Base-by-base conservation (phyloP, 805 yeast species). In the Tetrapisispora namnaoensis region DNA sequence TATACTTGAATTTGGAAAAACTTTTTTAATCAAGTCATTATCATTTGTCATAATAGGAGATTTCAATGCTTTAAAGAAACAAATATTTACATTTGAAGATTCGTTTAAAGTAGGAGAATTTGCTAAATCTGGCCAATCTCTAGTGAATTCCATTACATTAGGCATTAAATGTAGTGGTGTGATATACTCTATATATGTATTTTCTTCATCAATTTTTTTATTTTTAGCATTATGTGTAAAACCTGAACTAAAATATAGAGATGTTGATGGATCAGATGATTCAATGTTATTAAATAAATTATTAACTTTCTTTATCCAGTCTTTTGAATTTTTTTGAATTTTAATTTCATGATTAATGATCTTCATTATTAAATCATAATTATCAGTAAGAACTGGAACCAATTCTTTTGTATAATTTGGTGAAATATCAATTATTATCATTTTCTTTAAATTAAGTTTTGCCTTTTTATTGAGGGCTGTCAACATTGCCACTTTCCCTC, bases 401-500 rank as follows among this genome's bases (percentile, higher is more conserved):
- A 63, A 39, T 4, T 20, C 21, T 4, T 61, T 55, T 3, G 61
- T 55, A 32, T 44, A 50, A 46, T 62, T 61, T 14, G 69, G 68
- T 16, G 69, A 67, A 42, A 58, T 51, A 49, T 65, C 70, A 3
- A 79, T 67, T 4, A 78, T 72, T 0, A 78, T 66, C 32, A 78
- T 54, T 49, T 68, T 70, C 5, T 65, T 57, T 0, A 76, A 65
- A 39, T 60, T 59, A 27, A 40, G 27, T 17, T 27, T 40, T 6
- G 55, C 18, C 14, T 49, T 37, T 2, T 53, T 47, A 20, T 53
- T 49, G 34, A 80, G 57, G 0, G 76, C 63, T 1, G 70, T 69
- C 43, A 72, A 48, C 74, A 80, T 71, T 0, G 77, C 77, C 1
- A 75, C 71, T 55, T 78, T 79, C 4, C 81, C 83, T 1, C 86